Evolutionary conservation across 2,329 filamentous ascomycete species (phyloP).

Genomic region (Cladophialophora chaetospira): DNA sequence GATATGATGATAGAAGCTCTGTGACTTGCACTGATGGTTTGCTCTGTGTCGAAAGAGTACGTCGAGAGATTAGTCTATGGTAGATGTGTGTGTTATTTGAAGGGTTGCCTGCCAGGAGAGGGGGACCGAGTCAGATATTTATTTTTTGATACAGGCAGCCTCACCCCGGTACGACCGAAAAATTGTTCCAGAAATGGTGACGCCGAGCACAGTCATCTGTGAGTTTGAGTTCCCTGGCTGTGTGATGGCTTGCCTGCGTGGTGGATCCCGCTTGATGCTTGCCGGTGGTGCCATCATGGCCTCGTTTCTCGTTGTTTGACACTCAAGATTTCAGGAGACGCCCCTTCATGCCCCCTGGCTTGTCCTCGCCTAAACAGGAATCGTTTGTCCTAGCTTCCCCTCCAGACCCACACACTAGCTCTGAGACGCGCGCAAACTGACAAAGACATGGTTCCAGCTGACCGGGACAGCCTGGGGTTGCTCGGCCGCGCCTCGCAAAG

Average conservation of each 20-base stretch:
- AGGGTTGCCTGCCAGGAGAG: slow-evolving; percentile 5
- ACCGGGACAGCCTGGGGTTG: slow-evolving; percentile 28
- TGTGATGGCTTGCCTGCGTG: slow-evolving; percentile 7
- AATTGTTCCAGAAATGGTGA: slow-evolving; percentile 32
- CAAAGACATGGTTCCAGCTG: slow-evolving; percentile 26
- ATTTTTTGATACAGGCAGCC: slow-evolving; percentile 24
- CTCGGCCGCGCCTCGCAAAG: slow-evolving; percentile 11
- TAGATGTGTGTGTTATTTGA: slow-evolving; percentile 10
- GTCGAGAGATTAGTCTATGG: neutral
- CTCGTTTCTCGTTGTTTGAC: slow-evolving; percentile 12
- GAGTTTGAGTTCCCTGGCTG: slow-evolving; percentile 12
- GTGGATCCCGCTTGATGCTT: slow-evolving; percentile 24
- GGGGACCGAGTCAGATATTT: slow-evolving; percentile 25
- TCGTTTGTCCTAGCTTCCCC: slow-evolving; percentile 3
- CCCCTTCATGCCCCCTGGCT: slow-evolving; percentile 17
- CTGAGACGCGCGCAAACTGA: slow-evolving; percentile 18
- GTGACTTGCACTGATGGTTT: neutral
- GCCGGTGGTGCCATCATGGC: slow-evolving; percentile 14
- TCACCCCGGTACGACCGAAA: slow-evolving; percentile 23
- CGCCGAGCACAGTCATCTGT: slow-evolving; percentile 26
- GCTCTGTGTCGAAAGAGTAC: neutral
- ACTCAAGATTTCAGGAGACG: slow-evolving; percentile 20
- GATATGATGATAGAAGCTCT: neutral
- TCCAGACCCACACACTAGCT: slow-evolving; percentile 15
- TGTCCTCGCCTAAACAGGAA: slow-evolving; percentile 19